Percentiles rank a stretch among this genome's conserved stretches.
These are phyloP conservation scores for Helianthus annuus DNA, from an alignment of 129 eudicot species.

Conservation along the genomic window HanXRQr2.0-SUNRISE NC_035437.2:6380946-6381445, in stretches of 20 bases:
- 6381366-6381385: conserved; percentile 85
- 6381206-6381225: conserved; percentile 92
- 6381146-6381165: conserved; percentile 96
- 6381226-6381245: conserved; percentile 84
- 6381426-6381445: conserved; percentile 94
- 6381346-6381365: conserved; percentile 88
- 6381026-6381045: conserved; percentile 53
- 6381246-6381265: conserved; percentile 14
- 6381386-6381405: conserved; percentile 88
- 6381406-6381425: conserved; percentile 92
- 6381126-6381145: conserved; percentile 82
- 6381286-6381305: conserved; percentile 18
- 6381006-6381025: conserved; percentile 82
- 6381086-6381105: neutral
- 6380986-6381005: too few relatives aligned
- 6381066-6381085: neutral
- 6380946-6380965: conserved; percentile 88
- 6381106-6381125: conserved; percentile 88
- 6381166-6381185: conserved; percentile 92
- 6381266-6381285: neutral
- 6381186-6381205: conserved; percentile 98
- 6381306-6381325: conserved; percentile 58
- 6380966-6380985: conserved; percentile 85
- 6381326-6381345: conserved; percentile 84
- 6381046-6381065: neutral